Evolutionary conservation across 2,329 filamentous ascomycete species (phyloP).

Genomic region (Fusarium nygamai): DNA sequence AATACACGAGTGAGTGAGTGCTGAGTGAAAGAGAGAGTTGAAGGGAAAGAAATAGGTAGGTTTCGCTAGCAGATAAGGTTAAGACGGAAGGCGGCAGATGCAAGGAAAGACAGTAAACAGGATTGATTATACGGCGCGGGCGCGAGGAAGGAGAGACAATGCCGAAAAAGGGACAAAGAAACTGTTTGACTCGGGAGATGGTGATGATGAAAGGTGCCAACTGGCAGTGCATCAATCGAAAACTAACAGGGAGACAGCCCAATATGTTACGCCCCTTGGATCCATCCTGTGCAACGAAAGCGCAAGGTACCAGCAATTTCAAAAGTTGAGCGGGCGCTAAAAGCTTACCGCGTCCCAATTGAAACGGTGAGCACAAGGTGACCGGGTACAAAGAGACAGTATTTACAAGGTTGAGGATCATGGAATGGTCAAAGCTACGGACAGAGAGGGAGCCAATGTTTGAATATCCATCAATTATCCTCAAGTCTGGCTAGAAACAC

Average conservation of each 20-base stretch:
- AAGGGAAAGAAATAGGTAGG: neutral
- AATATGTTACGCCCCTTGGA: neutral
- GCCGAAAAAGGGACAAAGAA: neutral
- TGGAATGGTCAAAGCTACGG: constrained; percentile 7
- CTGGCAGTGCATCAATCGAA: constrained; percentile 17
- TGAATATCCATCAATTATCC: neutral
- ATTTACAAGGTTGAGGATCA: constrained; percentile 14
- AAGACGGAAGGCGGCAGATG: neutral
- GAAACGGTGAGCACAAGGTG: constrained; percentile 21
- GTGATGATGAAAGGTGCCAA: constrained; percentile 15
- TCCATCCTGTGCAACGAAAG: constrained; percentile 1
- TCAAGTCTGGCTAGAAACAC: neutral
- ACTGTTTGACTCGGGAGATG: neutral
- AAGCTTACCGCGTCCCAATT: constrained; percentile 19
- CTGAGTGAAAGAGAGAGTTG: neutral
- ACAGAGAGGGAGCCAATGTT: constrained; percentile 24
- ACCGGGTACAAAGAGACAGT: neutral
- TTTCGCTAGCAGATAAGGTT: neutral
- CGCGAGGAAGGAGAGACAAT: neutral
- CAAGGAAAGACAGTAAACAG: neutral
- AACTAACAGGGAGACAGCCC: neutral
- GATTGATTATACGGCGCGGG: neutral
- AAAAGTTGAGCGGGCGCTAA: constrained; percentile 17
- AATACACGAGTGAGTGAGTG: neutral
- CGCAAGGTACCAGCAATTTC: constrained; percentile 4